phyloP scores from a whole-genome alignment of 2,329 filamentous ascomycete genomes.

The Ceratocystis destructans region DNA sequence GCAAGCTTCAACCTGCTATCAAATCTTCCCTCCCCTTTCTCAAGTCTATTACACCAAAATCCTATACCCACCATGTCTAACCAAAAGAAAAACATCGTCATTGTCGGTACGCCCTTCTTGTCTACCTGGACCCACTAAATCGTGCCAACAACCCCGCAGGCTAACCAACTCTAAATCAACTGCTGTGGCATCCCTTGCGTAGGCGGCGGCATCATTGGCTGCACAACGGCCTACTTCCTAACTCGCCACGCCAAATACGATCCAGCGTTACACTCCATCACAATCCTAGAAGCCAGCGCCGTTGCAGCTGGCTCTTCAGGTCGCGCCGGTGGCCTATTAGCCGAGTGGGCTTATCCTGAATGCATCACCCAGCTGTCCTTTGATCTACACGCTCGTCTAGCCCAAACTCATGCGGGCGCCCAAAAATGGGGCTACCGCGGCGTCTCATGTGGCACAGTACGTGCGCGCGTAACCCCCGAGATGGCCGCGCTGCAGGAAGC shows the following conservation, averaged over 20 bases:
- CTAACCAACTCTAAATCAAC: conserved; percentile 14
- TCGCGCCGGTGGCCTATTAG: conserved; percentile 84
- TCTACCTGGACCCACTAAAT: not conserved
- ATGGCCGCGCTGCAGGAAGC: conserved; percentile 25
- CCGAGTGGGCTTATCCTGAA: conserved; percentile 78
- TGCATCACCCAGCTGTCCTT: conserved; percentile 79
- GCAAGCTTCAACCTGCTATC: not conserved
- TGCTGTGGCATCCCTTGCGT: not conserved
- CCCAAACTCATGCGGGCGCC: conserved; percentile 67
- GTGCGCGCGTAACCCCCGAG: conserved; percentile 28
- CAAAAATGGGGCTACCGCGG: conserved; percentile 76
- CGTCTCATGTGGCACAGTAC: conserved; percentile 55
- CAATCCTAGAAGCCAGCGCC: conserved; percentile 70
- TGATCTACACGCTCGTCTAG: conserved; percentile 66
- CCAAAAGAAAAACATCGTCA: conserved; percentile 33
- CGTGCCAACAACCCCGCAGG: not conserved
- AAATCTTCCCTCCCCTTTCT: not conserved
- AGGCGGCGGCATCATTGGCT: conserved; percentile 90
- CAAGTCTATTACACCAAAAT: not conserved
- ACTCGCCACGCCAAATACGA: conserved; percentile 75
- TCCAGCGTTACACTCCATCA: conserved; percentile 60
- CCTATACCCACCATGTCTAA: not conserved
- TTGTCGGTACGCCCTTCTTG: conserved; percentile 30
- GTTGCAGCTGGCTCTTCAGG: conserved; percentile 88
- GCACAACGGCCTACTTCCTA: conserved; percentile 80